phyloP scores from a whole-genome alignment of 2,329 filamentous ascomycete genomes.

The Colletotrichum sojae region DNA sequence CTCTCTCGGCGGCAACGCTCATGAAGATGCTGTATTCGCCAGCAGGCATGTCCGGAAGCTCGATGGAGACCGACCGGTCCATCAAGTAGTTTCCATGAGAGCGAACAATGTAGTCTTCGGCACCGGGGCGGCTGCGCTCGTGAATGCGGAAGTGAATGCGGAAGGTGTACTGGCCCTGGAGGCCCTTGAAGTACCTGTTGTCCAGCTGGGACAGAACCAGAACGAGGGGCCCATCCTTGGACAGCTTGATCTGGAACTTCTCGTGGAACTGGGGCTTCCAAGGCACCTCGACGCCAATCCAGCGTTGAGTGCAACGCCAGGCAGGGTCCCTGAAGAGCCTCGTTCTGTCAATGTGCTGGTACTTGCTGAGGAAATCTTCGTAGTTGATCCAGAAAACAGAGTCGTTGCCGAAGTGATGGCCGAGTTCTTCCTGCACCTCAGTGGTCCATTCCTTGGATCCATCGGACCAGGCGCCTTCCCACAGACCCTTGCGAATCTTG shows the following conservation, averaged over 20 bases:
- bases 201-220: slow-evolving; percentile 75
- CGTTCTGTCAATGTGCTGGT: slow-evolving; percentile 73
- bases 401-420: slow-evolving; percentile 72
- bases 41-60: slow-evolving; percentile 68
- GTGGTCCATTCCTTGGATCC: slow-evolving; percentile 74
- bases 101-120: slow-evolving; percentile 72
- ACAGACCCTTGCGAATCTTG: slow-evolving; percentile 68
- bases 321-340: slow-evolving; percentile 71
- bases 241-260: slow-evolving; percentile 71
- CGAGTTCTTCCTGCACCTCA: slow-evolving; percentile 69
- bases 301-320: slow-evolving; percentile 72
- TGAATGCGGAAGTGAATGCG: slow-evolving; percentile 67
- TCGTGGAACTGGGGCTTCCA: slow-evolving; percentile 75
- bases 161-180: slow-evolving; percentile 71
- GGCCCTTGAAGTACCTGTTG: slow-evolving; percentile 72
- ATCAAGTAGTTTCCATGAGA: slow-evolving; percentile 72
- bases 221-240: slow-evolving; percentile 70
- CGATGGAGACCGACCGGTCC: slow-evolving; percentile 71
- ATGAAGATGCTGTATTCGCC: slow-evolving; percentile 72
- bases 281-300: slow-evolving; percentile 73
- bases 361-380: slow-evolving; percentile 74
- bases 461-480: slow-evolving; percentile 73
- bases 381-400: slow-evolving; percentile 77
- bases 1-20: slow-evolving; percentile 66
- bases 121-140: slow-evolving; percentile 61